phyloP scores from a whole-genome alignment of 1,284 basidiomycete genomes.

The Ceratobasidium sp. region DNA sequence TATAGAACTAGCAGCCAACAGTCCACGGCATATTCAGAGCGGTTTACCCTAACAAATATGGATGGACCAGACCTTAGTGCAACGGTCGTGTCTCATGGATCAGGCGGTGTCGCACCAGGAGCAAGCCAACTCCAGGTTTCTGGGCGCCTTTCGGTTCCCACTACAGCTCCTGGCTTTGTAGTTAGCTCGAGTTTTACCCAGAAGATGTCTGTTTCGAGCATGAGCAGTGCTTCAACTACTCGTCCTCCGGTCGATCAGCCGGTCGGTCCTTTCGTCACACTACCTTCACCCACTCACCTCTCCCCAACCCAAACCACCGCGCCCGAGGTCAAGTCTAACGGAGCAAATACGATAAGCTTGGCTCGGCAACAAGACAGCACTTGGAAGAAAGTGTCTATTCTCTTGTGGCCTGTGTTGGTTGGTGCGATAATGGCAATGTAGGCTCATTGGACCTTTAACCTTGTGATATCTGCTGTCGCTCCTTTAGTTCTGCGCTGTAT shows the following conservation, averaged over 20 bases:
- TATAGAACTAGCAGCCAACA: background rate
- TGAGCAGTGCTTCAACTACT: background rate
- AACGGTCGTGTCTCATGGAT: slow-evolving; percentile 6
- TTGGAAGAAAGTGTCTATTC: slow-evolving; percentile 5
- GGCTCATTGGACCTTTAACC: background rate
- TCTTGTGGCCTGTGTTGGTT: slow-evolving; percentile 26
- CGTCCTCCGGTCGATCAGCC: background rate
- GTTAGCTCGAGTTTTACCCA: background rate
- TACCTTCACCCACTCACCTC: background rate
- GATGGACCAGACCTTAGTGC: slow-evolving; percentile 11
- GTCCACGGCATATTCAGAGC: background rate
- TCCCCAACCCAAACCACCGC: background rate
- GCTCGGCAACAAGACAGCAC: slow-evolving; percentile 4
- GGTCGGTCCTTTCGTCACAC: background rate
- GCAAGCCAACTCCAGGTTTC: background rate
- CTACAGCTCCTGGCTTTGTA: background rate
- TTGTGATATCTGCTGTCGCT: background rate
- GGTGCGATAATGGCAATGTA: slow-evolving; percentile 32
- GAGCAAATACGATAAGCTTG: slow-evolving; percentile 20
- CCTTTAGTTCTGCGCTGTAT: background rate
- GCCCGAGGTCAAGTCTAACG: background rate
- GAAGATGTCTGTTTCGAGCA: background rate
- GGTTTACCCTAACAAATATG: slow-evolving; percentile 15
- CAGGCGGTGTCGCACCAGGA: background rate
- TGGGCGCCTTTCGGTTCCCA: background rate